Percentiles rank a stretch among this genome's conserved stretches.
Evolutionary conservation across 306 rosid genomes (phyloP).

Genomic region (Begonia fuchsioides): DNA sequence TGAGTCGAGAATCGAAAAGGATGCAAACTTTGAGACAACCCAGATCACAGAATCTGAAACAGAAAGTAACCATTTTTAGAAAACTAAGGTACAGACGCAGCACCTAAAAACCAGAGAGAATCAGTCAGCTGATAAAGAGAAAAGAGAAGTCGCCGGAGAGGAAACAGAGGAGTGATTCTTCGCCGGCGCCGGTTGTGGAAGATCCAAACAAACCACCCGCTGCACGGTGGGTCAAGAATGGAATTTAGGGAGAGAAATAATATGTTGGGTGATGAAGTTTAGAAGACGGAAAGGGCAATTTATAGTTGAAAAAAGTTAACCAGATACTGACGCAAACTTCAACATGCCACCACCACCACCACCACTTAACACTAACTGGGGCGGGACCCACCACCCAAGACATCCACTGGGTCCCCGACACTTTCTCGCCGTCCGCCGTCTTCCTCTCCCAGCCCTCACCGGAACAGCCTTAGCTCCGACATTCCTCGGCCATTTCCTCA

Average conservation of each 20-base stretch:
- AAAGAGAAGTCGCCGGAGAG: too few species aligned
- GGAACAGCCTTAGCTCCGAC: constrained; percentile 10
- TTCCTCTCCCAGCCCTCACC: constrained; percentile 5
- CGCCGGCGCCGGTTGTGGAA: not conserved
- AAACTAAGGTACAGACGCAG: not conserved
- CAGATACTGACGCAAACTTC: constrained; percentile 12
- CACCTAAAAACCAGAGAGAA: not conserved
- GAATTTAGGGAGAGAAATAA: constrained; percentile 1
- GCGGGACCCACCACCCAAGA: constrained; percentile 1
- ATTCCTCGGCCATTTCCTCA: constrained; percentile 5
- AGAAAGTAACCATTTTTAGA: not conserved
- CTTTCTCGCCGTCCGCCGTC: constrained; percentile 9
- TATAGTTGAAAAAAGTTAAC: constrained; percentile 33
- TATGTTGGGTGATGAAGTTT: not conserved
- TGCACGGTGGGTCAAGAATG: too few species aligned
- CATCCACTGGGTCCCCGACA: not conserved
- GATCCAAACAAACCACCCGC: not conserved
- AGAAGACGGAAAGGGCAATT: constrained; percentile 18
- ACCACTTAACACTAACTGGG: constrained; percentile 1
- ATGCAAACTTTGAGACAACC: not conserved
- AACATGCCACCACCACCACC: constrained; percentile 1
- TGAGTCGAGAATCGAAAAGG: not conserved
- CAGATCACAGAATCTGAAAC: not conserved
- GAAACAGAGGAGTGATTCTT: not conserved
- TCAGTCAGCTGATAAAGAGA: too few species aligned